A percentile compares a stretch with the other conserved stretches of the same genome.
These are phyloP conservation scores for Trichoderma sp. DNA, from an alignment of 2,329 filamentous ascomycete genomes.

Conservation along the genomic window DNA sequence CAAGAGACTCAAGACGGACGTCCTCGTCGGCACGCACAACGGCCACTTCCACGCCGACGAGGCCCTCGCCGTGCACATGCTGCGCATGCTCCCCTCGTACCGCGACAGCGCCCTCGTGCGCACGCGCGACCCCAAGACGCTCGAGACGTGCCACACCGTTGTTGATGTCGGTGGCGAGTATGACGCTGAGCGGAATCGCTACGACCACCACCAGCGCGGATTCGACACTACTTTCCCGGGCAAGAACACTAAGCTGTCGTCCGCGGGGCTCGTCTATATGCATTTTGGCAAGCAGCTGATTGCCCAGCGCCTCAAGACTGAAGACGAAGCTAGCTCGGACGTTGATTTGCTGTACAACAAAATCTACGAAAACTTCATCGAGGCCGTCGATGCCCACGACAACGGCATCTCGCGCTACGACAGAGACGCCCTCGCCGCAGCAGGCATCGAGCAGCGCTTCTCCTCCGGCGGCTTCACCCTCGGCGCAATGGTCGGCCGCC, in stretches of 20 bases:
- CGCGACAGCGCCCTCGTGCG: slow-evolving; percentile 70
- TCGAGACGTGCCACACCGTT: slow-evolving; percentile 85
- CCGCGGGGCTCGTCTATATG: slow-evolving; percentile 90
- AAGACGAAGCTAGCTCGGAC: slow-evolving; percentile 60
- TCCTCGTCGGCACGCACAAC: slow-evolving; percentile 89
- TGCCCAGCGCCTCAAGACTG: slow-evolving; percentile 45
- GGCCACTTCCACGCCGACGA: slow-evolving; percentile 99
- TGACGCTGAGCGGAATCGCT: slow-evolving; percentile 71
- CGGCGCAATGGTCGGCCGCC: slow-evolving; percentile 74
- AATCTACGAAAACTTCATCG: slow-evolving; percentile 88
- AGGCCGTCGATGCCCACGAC: slow-evolving; percentile 96
- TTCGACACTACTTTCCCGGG: slow-evolving; percentile 84
- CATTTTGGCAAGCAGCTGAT: slow-evolving; percentile 90
- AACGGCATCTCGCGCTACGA: slow-evolving; percentile 89
- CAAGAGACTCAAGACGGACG: slow-evolving; percentile 77
- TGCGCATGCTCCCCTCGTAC: slow-evolving; percentile 84
- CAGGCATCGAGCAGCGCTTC: slow-evolving; percentile 78
- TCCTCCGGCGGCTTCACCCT: slow-evolving; percentile 79
- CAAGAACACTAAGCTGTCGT: slow-evolving; percentile 83
- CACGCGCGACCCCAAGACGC: slow-evolving; percentile 76
- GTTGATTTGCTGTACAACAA: slow-evolving; percentile 79
- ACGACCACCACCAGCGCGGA: slow-evolving; percentile 95
- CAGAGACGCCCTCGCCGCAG: slow-evolving; percentile 61
- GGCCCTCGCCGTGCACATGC: slow-evolving; percentile 93
- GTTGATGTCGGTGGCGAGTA: slow-evolving; percentile 98